Base-by-base conservation (phyloP, 495 filamentous ascomycete genomes). In the Thermothielavioides terrestris region DNA sequence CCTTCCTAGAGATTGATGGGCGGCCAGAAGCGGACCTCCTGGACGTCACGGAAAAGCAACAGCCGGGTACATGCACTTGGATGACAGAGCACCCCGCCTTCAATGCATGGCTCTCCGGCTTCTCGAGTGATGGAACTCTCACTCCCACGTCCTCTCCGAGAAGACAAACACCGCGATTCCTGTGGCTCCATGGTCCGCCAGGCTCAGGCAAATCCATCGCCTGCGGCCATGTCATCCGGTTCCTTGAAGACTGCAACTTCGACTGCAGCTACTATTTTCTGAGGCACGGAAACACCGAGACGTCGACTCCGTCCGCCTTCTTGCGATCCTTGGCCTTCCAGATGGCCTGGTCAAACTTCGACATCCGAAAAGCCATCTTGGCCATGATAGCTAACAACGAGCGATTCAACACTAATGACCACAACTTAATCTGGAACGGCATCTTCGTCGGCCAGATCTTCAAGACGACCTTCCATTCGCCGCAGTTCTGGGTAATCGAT, bases 401-500 rank as follows among this genome's bases (percentile, higher is more conserved):
- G 18, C 27, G 18, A 10, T 34, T 56, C 22, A 51, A 43, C 45
- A 46, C 47, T 36, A 43, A 48, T 20, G 57, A 63, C 40, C 53
- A 63, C 21, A n/a, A 35, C 10, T 53, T 52, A 40, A 41, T 63
- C 2, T 63, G 60, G 60, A 60, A 54, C 43, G 52, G 35, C 14
- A 26, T 63, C 4, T 63, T 63, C 28, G 6, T 54, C 14, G 48
- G 48, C 1, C 39, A 46, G 18, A 56, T 63, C 39, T 59, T 63
- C 44, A 58, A 51, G 42, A 50, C 54, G 50, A 14, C 45, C 1
- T 54, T 53, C 14, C 36, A 27, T 0, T 40, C 46, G 15, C 54
- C 57, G 0, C 60, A 62, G 20, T 59, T 48, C 41, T 62, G 60
- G 60, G 54, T 62, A 2, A 60, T 62, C 15, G 60, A 62, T 30